A percentile compares a stretch with the other conserved stretches of the same genome.
Evolutionary conservation across 495 filamentous ascomycete species (phyloP).

Genomic region (Geopyxis carbonaria): DNA sequence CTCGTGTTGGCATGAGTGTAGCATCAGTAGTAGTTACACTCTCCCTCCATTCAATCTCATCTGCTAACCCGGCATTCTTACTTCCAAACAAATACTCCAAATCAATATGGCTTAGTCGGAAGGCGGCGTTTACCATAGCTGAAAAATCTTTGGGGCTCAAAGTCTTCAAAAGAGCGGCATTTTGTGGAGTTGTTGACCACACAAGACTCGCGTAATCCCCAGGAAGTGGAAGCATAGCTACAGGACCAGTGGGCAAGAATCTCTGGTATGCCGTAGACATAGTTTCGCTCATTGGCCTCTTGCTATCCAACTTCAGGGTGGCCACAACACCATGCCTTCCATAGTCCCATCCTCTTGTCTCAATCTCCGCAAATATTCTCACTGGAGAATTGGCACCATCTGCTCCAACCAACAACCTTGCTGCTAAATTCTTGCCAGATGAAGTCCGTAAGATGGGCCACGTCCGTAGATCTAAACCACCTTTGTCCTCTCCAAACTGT

Average conservation of each 20-base stretch:
- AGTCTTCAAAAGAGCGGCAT: slow-evolving; percentile 65
- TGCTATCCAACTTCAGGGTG: slow-evolving; percentile 49
- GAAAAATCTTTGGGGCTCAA: slow-evolving; percentile 54
- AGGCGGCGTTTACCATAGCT: slow-evolving; percentile 84
- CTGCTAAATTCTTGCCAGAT: slow-evolving; percentile 43
- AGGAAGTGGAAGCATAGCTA: slow-evolving; percentile 78
- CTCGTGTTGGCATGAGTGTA: slow-evolving; percentile 35
- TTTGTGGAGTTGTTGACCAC: slow-evolving; percentile 71
- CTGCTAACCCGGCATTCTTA: slow-evolving; percentile 41
- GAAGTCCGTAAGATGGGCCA: slow-evolving; percentile 72
- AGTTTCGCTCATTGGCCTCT: slow-evolving; percentile 36
- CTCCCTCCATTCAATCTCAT: slow-evolving; percentile 67
- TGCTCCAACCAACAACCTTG: slow-evolving; percentile 76
- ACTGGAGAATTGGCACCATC: slow-evolving; percentile 93
- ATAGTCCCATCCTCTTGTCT: slow-evolving; percentile 84
- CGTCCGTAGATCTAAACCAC: slow-evolving; percentile 55
- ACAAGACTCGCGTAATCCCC: slow-evolving; percentile 69
- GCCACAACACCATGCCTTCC: slow-evolving; percentile 78
- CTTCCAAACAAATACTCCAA: slow-evolving; percentile 58
- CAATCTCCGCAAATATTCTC: slow-evolving; percentile 70
- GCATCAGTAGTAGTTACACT: slow-evolving; percentile 43
- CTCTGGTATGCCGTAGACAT: slow-evolving; percentile 78
- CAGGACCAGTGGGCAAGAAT: slow-evolving; percentile 80
- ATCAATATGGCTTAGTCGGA: slow-evolving; percentile 64
- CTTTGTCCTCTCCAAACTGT: slow-evolving; percentile 48